Conservation (phyloP, 257 asterid genomes). For the Handroanthus guayacan region DNA sequence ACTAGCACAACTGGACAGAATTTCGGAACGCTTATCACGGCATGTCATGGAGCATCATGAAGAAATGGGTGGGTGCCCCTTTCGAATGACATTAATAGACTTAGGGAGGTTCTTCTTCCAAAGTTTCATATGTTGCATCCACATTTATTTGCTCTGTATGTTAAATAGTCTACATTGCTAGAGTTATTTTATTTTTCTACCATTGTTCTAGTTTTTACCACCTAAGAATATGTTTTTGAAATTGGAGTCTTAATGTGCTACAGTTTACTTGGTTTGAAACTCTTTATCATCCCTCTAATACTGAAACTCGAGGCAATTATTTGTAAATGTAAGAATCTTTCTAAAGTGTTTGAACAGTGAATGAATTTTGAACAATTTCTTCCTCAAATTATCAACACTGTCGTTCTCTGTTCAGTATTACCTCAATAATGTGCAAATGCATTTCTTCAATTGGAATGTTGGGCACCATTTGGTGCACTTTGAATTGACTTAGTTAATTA, state of each 20-base stretch:
- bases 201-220: background rate
- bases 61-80: slow-evolving; percentile 88
- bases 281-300: slow-evolving; percentile 9
- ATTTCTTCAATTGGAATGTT: slow-evolving; percentile 21
- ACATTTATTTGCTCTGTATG: slow-evolving; percentile 24
- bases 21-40: slow-evolving; percentile 86
- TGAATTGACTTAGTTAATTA: slow-evolving; percentile 15
- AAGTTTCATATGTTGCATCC: slow-evolving; percentile 29
- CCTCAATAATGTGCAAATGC: background rate
- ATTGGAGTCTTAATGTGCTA: slow-evolving; percentile 16
- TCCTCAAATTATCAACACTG: slow-evolving; percentile 18
- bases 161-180: slow-evolving; percentile 30
- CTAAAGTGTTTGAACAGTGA: slow-evolving; percentile 20
- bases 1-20: slow-evolving; percentile 85
- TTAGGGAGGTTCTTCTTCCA: background rate
- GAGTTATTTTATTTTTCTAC: slow-evolving; percentile 15
- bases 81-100: slow-evolving; percentile 31
- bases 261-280: slow-evolving; percentile 25
- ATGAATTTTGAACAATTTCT: slow-evolving; percentile 23
- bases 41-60: slow-evolving; percentile 99
- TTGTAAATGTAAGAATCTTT: slow-evolving; percentile 6
- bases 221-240: background rate
- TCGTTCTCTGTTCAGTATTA: slow-evolving; percentile 1
- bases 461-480: slow-evolving; percentile 28
- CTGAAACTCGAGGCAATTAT: slow-evolving; percentile 13